Evolutionary conservation across 768 basidiomycete species (phyloP), one percentile per base, ranked within the genome.

Genomic region (Pleurotus cornucopiae): DNA sequence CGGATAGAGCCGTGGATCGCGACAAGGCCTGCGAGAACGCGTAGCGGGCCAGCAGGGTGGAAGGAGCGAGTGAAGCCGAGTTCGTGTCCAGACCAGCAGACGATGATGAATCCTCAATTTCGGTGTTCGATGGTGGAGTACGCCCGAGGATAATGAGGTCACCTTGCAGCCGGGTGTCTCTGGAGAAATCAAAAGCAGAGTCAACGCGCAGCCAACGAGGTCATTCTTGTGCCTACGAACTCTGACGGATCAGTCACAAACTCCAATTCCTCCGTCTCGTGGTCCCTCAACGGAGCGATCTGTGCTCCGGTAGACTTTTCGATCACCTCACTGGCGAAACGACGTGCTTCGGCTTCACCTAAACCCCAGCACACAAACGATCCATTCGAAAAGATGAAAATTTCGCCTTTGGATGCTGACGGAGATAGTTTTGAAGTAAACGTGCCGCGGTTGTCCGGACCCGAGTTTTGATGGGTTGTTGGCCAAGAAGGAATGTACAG

Each of bases 311-410:
- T 68, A 2, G 77, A 76, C 20, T 71, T 76, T 39, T 71, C 69
- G 46, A 92, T 74, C 26, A 94, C 77, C 51, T 89, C 77, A 21
- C 71, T 67, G 20, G 84, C 79, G 67, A 95, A 94, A 46, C 70
- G 72, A 58, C 74, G 76, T 2, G 89, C 94, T 39, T 89, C 89
- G 6, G 77, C 77, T 68, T 94, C 91, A 12, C 76, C 81, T 54
- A 94, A 70, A 4, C 92, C 93, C 94, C 94, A 97, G 62, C 86
- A 92, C 5, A 97, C 94, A 57, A 93, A 87, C 61, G 84, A 90
- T 2, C 94, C 94, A 61, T 91, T 93, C 16, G 81, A 78, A 67
- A 97, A 97, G 11, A 97, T 79, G 67, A 95, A 96, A 9, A 94
- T 74, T 67, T 97, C 94, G 13, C 93, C 94, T 12, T 41, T 53